Base-by-base conservation (phyloP, 2,329 filamentous ascomycete genomes). In the Alternaria sp. region DNA sequence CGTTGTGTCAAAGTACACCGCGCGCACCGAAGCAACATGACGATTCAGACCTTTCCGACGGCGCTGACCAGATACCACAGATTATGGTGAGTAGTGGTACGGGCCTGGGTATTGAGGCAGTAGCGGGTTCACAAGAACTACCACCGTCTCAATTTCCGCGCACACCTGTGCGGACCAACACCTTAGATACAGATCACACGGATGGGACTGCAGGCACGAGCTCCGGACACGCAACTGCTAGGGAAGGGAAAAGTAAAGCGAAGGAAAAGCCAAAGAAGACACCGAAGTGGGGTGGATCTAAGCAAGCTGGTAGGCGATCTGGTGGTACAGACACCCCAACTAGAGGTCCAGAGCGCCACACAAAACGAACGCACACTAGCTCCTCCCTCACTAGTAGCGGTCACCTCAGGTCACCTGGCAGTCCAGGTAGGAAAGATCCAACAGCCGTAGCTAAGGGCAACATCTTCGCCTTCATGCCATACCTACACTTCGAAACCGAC, bases 401-500 rank as follows among this genome's bases (percentile, higher is more conserved):
- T 0, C 62, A 70, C 45, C 61, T 76, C 14, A 63, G 72, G 36
- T 74, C 73, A 2, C 75, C 74, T 5, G 77, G 77, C n/a, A 71
- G 75, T 2, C 71, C 72, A 7, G 74, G 75, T n/a, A 63, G 73
- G 5, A 73, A 71, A 52, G 73, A 76, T 36, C 73, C 71, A 3
- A 70, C 68, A 54, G 24, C 75, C 55, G 56, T 70, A 50, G 59
- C 73, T 28, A 70, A 75, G 60, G 62, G 71, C 50, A 75, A 79
- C 67, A 64, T 81, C 57, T 73, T 77, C 71, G 62, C 82, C 59
- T 83, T 87, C 76, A 88, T 89, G 85, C 87, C 87, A 0, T 89
- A 88, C 65, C 75, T 89, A 3, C 86, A 89, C 68, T 89, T 88
- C 50, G 87, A 89, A 67, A 87, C 85, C 0, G 81, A 87, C 45